Base-by-base conservation (phyloP, 2,329 filamentous ascomycete species). In the Aspergillus tanneri region DNA sequence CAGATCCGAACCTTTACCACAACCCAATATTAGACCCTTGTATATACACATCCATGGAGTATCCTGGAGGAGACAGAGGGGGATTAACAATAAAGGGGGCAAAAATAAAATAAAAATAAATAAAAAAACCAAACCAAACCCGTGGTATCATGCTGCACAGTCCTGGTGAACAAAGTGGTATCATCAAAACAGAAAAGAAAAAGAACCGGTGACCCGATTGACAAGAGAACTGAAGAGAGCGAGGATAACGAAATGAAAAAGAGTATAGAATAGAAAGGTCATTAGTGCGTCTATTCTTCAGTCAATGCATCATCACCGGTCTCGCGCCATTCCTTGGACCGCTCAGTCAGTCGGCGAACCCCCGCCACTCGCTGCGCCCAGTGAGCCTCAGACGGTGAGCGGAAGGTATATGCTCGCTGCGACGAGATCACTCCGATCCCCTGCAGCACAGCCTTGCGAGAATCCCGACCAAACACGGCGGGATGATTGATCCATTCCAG, bases 401-500 rank as follows among this genome's bases (percentile, higher is more conserved):
- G 84, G 79, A 92, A 96, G 0, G 93, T 97, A 66, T 92, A 96
- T 9, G 87, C 91, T 38, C 93, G 82, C 72, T 99, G 93, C 5
- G 88, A 95, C 63, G 88, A 93, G 60, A 99, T 96, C 53, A 97
- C 91, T 5, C 93, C 92, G 57, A 99, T 97, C 12, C 91, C 90
- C 69, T 99, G 93, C 19, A 99, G 78, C 2, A 99, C 91, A 4
- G 92, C 90, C 75, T 99, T 99, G 62, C 93, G 85, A 49, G 88
- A 93, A 67, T 99, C 93, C 28, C 93, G 84, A 7, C 88, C 86
- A 66, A 99, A 99, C 2, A 97, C 89, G 2, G 91, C 91, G 1
- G 93, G 93, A 64, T 99, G 93, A 65, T 87, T 90, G 70, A 99
- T 97, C 93, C 93, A 99, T 71, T 99, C 93, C 12, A 99, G 76